These are phyloP conservation scores for Hanseniaspora thailandica DNA, from an alignment of 805 yeast genomes.

Conservation along the genomic window DNA sequence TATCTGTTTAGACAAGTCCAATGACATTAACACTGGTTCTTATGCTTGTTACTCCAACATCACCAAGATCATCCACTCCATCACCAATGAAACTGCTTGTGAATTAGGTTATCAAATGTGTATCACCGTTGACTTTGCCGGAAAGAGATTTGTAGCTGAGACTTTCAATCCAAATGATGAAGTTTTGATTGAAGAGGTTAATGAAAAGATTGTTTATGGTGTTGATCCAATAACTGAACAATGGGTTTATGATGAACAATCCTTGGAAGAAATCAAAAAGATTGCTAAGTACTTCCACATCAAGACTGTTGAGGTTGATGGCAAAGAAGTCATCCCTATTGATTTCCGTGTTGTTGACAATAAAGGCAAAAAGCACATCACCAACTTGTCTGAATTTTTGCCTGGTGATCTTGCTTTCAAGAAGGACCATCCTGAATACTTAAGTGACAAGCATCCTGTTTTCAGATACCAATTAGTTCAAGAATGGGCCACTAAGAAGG, in stretches of 20 bases:
- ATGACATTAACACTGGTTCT: constrained; percentile 3
- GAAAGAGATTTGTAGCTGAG: constrained; percentile 79
- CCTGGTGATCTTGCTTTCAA: constrained; percentile 75
- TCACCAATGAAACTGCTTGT: constrained; percentile 1
- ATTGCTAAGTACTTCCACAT: constrained; percentile 69
- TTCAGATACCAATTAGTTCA: constrained; percentile 75
- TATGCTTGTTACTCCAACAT: constrained; percentile 8
- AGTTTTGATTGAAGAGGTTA: background rate
- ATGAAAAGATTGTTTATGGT: constrained; percentile 28
- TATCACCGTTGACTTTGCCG: constrained; percentile 80
- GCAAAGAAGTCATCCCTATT: constrained; percentile 33
- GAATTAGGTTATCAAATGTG: constrained; percentile 50
- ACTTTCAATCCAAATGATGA: constrained; percentile 80
- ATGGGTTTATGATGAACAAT: constrained; percentile 37
- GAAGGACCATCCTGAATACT: constrained; percentile 33
- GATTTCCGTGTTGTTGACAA: constrained; percentile 75
- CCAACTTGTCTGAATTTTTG: constrained; percentile 73
- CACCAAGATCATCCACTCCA: constrained; percentile 10
- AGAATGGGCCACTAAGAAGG: constrained; percentile 72
- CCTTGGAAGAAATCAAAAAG: constrained; percentile 43
- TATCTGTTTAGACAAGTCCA: constrained; percentile 3
- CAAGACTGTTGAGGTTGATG: constrained; percentile 48
- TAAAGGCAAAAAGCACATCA: constrained; percentile 71
- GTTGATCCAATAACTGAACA: constrained; percentile 60
- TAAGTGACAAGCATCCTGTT: constrained; percentile 58